phyloP scores from a whole-genome alignment of 176 grass and related monocot species.

The Aegilops sharonensis region DNA sequence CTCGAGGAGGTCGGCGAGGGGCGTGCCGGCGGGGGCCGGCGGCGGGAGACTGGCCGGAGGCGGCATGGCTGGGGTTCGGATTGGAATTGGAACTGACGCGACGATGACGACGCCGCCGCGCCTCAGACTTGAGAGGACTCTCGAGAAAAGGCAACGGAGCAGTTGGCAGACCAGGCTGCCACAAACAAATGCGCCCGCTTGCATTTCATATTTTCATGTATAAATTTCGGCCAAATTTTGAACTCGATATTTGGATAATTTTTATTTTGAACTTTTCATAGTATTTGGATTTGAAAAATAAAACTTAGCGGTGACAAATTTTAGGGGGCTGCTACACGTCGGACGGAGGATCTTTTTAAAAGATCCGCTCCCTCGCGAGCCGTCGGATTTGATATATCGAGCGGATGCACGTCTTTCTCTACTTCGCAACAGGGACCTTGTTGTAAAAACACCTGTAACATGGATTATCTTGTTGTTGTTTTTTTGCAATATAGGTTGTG shows the following conservation, averaged over 20 bases:
- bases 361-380: too few relatives aligned
- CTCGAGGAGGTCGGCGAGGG: constrained; percentile 51
- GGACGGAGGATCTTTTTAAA: too few relatives aligned
- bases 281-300: too few relatives aligned
- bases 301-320: too few relatives aligned
- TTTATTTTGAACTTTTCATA: background rate
- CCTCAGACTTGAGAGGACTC: background rate
- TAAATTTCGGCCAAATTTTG: background rate
- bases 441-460: too few relatives aligned
- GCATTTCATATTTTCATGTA: background rate
- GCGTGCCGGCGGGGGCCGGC: background rate
- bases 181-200: background rate
- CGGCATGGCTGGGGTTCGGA: constrained; percentile 29
- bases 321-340: too few relatives aligned
- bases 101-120: background rate
- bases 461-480: too few relatives aligned
- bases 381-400: too few relatives aligned
- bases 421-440: too few relatives aligned
- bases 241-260: background rate
- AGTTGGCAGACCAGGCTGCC: background rate
- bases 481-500: too few relatives aligned
- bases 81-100: background rate
- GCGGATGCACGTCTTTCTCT: too few relatives aligned
- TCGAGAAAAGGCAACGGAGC: background rate
- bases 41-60: constrained; percentile 6